These are phyloP conservation scores for Myrmaecium sp. DNA, from an alignment of 2,329 filamentous ascomycete species.

Conservation along the genomic window DNA sequence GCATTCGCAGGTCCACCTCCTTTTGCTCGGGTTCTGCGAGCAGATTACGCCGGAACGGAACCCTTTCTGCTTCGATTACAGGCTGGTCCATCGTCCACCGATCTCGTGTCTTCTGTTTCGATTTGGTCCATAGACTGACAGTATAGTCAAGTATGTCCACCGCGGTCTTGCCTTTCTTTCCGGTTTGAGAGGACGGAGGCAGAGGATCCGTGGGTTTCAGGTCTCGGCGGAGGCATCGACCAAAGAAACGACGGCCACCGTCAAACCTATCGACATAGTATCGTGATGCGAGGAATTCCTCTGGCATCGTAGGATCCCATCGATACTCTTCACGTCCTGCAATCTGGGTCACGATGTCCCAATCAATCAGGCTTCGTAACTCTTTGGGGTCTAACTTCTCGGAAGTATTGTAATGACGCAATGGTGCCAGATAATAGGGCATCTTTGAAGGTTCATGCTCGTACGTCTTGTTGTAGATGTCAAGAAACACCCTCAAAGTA, in stretches of 20 bases:
- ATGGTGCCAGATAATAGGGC: conserved; percentile 70
- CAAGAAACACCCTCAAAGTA: conserved; percentile 59
- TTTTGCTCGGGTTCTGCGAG: conserved; percentile 49
- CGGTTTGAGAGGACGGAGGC: conserved; percentile 24
- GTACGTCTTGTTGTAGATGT: conserved; percentile 82
- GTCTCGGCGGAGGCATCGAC: conserved; percentile 26
- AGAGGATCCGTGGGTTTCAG: conserved; percentile 49
- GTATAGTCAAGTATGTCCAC: conserved; percentile 70
- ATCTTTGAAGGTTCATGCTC: conserved; percentile 44
- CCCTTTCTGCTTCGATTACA: conserved; percentile 58
- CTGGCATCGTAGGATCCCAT: conserved; percentile 27
- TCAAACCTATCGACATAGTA: conserved; percentile 41
- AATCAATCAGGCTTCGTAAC: conserved; percentile 37
- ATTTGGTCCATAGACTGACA: conserved; percentile 53
- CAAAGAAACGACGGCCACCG: conserved; percentile 42
- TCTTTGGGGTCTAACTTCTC: conserved; percentile 1
- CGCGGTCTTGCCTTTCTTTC: conserved; percentile 25
- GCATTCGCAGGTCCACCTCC: conserved; percentile 29
- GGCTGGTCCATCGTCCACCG: conserved; percentile 54
- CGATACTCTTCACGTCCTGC: conserved; percentile 20
- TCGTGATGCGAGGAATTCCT: conserved; percentile 26
- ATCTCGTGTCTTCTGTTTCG: conserved; percentile 25
- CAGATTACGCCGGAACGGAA: conserved; percentile 67
- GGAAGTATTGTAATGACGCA: conserved; percentile 9
- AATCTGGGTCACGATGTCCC: conserved; percentile 35